Evolutionary conservation across 495 filamentous ascomycete species (phyloP).

Genomic region (Xylaria sp.): DNA sequence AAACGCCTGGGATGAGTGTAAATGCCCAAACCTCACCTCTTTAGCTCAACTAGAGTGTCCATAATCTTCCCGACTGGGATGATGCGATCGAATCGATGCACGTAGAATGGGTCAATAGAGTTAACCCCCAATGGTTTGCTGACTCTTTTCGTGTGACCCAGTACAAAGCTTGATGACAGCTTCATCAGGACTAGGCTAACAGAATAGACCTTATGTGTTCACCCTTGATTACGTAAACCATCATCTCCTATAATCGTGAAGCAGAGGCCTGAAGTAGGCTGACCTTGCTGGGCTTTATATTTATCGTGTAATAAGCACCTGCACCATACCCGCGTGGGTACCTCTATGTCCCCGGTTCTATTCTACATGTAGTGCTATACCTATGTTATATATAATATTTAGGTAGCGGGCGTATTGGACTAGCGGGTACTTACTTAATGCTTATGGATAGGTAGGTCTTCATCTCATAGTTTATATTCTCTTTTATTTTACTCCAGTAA

Average conservation of each 20-base stretch:
- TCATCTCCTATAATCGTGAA: neutral
- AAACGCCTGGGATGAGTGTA: neutral
- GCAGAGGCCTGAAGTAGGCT: no score
- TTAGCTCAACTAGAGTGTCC: conserved; percentile 56
- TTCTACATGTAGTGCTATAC: no score
- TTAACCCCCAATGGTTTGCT: conserved; percentile 8
- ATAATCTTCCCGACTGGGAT: conserved; percentile 60
- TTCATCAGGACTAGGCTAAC: neutral
- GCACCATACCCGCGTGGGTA: no score
- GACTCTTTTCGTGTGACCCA: neutral
- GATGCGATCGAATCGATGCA: conserved; percentile 41
- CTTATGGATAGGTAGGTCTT: no score
- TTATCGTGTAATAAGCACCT: no score
- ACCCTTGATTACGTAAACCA: neutral
- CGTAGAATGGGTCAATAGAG: conserved; percentile 31
- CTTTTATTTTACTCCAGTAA: no score
- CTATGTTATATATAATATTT: no score
- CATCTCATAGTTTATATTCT: no score
- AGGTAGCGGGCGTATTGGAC: no score
- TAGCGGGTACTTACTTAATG: no score
- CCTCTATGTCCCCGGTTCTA: no score
- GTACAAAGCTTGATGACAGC: neutral
- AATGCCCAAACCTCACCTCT: conserved; percentile 46
- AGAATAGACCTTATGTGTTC: neutral
- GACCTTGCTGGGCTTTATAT: no score